phyloP scores from a whole-genome alignment of 495 filamentous ascomycete species.

The Xylaria curta region DNA sequence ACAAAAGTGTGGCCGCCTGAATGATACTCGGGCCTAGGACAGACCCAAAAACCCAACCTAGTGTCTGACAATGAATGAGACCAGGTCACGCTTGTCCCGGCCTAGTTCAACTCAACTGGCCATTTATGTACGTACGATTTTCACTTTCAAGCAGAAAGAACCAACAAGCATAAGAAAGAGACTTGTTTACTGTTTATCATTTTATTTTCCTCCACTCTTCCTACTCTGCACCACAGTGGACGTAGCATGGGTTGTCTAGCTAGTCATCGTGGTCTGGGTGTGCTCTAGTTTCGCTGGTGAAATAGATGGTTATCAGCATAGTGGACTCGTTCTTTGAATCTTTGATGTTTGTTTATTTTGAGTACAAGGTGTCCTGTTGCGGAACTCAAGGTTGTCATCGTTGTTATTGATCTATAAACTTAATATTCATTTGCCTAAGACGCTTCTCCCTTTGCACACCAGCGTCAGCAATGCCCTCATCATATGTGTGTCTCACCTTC shows the following conservation, averaged over 20 bases:
- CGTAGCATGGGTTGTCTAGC: background rate
- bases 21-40: background rate
- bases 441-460: background rate
- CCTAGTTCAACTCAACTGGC: conserved; percentile 3
- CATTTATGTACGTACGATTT: background rate
- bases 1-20: background rate
- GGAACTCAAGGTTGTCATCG: background rate
- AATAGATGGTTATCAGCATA: background rate
- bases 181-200: background rate
- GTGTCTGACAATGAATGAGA: conserved; percentile 9
- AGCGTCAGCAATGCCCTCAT: background rate
- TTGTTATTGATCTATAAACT: background rate
- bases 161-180: conserved; percentile 20
- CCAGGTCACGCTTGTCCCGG: conserved; percentile 17
- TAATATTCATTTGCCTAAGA: background rate
- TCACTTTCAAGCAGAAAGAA: conserved; percentile 1
- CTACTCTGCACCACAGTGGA: background rate
- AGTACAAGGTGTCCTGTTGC: background rate
- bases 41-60: conserved; percentile 12
- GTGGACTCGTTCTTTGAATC: background rate
- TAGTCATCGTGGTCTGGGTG: background rate
- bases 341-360: background rate
- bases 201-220: background rate
- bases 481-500: background rate
- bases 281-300: background rate